Conservation (phyloP, 169 alveolate genomes). For the Cryptosporidium parvum region DNA sequence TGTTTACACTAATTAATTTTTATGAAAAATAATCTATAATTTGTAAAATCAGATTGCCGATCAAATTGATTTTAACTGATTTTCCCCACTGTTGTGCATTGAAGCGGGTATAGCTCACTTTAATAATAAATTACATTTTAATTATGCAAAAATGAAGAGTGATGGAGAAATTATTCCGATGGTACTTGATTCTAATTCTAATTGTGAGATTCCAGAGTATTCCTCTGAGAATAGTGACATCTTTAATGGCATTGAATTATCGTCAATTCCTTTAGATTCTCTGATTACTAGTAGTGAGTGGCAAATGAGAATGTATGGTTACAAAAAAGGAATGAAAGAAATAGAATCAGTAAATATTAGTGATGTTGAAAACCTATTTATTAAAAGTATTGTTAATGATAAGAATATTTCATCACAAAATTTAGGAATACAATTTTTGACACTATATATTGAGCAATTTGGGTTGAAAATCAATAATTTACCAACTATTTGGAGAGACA, state of each 20-base stretch:
- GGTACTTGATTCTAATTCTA: not conserved
- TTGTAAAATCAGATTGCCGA: not conserved
- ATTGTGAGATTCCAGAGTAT: not conserved
- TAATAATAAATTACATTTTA: not conserved
- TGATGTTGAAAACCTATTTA: not conserved
- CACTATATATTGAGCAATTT: not conserved
- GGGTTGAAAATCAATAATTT: slow-evolving; percentile 19
- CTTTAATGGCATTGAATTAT: slow-evolving; percentile 21
- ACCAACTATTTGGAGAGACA: slow-evolving; percentile 30
- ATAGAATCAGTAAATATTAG: not conserved
- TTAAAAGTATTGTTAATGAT: slow-evolving; percentile 29
- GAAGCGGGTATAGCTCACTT: slow-evolving; percentile 5
- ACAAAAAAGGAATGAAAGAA: slow-evolving; percentile 45
- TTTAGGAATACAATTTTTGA: slow-evolving; percentile 23
- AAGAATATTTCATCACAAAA: slow-evolving; percentile 55
- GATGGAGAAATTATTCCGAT: slow-evolving; percentile 5
- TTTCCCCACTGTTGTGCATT: slow-evolving; percentile 41
- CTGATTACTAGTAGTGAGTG: slow-evolving; percentile 45
- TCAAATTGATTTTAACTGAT: not conserved
- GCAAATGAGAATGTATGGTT: slow-evolving; percentile 72
- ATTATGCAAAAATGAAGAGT: not conserved
- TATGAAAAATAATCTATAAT: not conserved
- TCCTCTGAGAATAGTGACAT: not conserved
- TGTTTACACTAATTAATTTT: no score
- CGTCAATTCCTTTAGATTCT: slow-evolving; percentile 20